Percentiles rank a stretch among this genome's conserved stretches.
phyloP scores from a whole-genome alignment of 768 basidiomycete species.

The Phylloporus scabripes region DNA sequence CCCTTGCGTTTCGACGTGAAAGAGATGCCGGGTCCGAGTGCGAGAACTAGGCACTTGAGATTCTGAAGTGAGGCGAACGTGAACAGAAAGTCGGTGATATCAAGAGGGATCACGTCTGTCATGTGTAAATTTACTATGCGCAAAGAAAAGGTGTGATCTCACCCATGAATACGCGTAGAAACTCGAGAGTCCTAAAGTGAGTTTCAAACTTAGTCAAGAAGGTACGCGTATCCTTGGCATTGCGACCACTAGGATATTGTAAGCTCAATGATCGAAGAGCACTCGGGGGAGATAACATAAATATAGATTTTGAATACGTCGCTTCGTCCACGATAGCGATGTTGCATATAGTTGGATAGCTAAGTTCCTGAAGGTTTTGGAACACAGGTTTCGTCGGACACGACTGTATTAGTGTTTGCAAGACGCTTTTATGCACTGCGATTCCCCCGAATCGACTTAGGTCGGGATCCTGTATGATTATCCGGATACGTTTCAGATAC shows the following conservation, averaged over 20 bases:
- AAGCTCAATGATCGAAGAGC: conserved; percentile 10
- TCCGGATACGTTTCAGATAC: conserved; percentile 18
- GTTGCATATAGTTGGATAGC: conserved; percentile 13
- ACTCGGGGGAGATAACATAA: conserved; percentile 4
- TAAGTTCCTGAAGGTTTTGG: conserved; percentile 22
- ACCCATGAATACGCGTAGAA: conserved; percentile 17
- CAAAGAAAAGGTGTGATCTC: not conserved
- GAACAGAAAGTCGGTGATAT: conserved; percentile 13
- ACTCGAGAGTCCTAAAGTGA: conserved; percentile 11
- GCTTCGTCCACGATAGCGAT: conserved; percentile 11
- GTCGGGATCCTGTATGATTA: conserved; percentile 6
- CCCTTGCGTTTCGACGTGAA: not conserved
- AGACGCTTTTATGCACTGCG: conserved; percentile 12
- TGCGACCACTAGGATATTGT: conserved; percentile 13
- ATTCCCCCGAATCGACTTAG: conserved; percentile 9
- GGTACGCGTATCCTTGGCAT: conserved; percentile 9
- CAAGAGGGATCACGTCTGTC: conserved; percentile 10
- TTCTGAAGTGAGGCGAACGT: conserved; percentile 9
- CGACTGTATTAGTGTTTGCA: conserved; percentile 16
- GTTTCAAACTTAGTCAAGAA: conserved; percentile 10
- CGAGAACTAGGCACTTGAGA: conserved; percentile 18
- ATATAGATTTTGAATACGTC: conserved; percentile 11
- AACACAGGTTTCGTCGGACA: conserved; percentile 18
- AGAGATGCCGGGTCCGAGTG: conserved; percentile 7
- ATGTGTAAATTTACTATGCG: not conserved